phyloP scores from a whole-genome alignment of 2,329 filamentous ascomycete genomes.

The Fusarium proliferatum region DNA sequence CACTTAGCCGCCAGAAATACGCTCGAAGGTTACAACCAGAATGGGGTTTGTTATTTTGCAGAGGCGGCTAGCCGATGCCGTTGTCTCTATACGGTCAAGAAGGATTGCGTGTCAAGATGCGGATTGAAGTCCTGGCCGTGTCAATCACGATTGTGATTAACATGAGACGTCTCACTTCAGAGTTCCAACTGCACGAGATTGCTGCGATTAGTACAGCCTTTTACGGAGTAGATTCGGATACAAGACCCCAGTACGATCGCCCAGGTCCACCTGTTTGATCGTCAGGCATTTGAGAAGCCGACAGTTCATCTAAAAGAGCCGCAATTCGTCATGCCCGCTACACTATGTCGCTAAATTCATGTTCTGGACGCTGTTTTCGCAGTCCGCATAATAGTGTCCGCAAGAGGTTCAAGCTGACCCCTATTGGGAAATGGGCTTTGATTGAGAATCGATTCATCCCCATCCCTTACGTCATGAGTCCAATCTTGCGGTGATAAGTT shows the following conservation, averaged over 20 bases:
- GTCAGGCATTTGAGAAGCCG: slow-evolving; percentile 35
- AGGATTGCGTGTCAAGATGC: slow-evolving; percentile 38
- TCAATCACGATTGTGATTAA: slow-evolving; percentile 15
- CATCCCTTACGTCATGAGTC: slow-evolving; percentile 38
- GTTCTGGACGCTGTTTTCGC: slow-evolving; percentile 10
- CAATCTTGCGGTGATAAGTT: background rate
- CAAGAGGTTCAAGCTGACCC: slow-evolving; percentile 21
- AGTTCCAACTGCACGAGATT: slow-evolving; percentile 5
- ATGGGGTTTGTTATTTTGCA: slow-evolving; percentile 6
- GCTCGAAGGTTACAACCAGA: slow-evolving; percentile 23
- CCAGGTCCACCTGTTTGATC: slow-evolving; percentile 39
- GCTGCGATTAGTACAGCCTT: background rate
- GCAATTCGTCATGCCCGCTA: slow-evolving; percentile 27
- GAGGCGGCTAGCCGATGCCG: background rate
- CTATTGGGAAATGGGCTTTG: slow-evolving; percentile 27
- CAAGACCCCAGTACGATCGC: slow-evolving; percentile 24
- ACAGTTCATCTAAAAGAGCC: slow-evolving; percentile 28
- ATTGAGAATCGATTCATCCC: slow-evolving; percentile 10
- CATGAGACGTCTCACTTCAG: slow-evolving; percentile 7
- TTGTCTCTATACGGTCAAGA: background rate
- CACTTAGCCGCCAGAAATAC: slow-evolving; percentile 32
- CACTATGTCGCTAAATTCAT: slow-evolving; percentile 3
- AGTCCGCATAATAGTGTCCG: slow-evolving; percentile 14
- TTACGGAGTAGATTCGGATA: background rate
- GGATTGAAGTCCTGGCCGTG: slow-evolving; percentile 8